Evolutionary conservation across 2,329 filamentous ascomycete genomes (phyloP).

Genomic region (Leptosphaerulina australis): DNA sequence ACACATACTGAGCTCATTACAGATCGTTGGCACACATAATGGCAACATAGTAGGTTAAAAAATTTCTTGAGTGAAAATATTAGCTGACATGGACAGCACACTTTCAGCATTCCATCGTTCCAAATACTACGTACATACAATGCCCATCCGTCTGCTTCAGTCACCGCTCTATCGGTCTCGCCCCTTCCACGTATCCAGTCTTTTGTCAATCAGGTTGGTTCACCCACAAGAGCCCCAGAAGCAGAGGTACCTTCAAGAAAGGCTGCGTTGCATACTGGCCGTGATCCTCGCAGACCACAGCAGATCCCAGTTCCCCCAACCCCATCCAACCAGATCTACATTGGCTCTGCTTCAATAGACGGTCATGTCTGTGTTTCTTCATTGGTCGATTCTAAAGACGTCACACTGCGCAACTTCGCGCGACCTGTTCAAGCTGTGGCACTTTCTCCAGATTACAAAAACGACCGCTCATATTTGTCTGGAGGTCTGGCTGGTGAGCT

Average conservation of each 20-base stretch:
- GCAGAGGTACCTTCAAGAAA: constrained; percentile 52
- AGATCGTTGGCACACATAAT: constrained; percentile 94
- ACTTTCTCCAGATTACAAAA: constrained; percentile 93
- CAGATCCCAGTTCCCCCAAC: constrained; percentile 70
- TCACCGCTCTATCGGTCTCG: constrained; percentile 88
- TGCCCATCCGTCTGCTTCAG: constrained; percentile 82
- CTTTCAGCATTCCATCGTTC: constrained; percentile 81
- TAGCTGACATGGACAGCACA: constrained; percentile 64
- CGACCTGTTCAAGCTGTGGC: constrained; percentile 90
- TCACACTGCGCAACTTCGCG: constrained; percentile 89
- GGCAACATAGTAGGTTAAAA: constrained; percentile 81
- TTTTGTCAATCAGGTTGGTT: constrained; percentile 29
- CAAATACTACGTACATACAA: constrained; percentile 84
- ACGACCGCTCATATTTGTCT: constrained; percentile 85
- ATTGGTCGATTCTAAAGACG: constrained; percentile 84
- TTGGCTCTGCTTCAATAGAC: constrained; percentile 92
- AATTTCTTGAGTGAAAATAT: neutral
- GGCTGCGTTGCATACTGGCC: constrained; percentile 28
- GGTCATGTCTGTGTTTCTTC: constrained; percentile 94
- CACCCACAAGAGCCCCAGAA: constrained; percentile 27
- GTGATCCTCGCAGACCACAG: constrained; percentile 58
- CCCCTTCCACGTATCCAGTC: constrained; percentile 71
- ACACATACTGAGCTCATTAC: constrained; percentile 45
- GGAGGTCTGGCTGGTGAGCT: constrained; percentile 88
- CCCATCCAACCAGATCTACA: constrained; percentile 88